A percentile compares a stretch with the other conserved stretches of the same genome.
phyloP scores from a whole-genome alignment of 164 flowering plant genomes.

The Aristolochia contorta region DNA sequence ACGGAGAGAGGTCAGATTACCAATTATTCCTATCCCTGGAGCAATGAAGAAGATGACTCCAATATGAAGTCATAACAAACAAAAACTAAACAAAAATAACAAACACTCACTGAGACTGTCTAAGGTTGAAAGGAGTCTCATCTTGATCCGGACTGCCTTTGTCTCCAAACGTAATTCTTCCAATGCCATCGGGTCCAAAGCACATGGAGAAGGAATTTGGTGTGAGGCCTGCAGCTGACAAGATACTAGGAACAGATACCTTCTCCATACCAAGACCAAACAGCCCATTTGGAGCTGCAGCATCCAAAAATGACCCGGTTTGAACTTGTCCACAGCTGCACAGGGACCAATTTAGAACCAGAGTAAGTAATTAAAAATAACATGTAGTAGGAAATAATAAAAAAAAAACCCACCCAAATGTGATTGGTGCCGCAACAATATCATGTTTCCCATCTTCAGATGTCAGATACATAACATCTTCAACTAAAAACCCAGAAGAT shows the following conservation, averaged over 20 bases:
- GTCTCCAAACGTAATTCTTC: conserved; percentile 92
- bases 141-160: conserved; percentile 59
- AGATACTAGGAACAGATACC: conserved; percentile 77
- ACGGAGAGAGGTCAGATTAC: background rate
- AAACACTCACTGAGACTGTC: conserved; percentile 38
- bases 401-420: conserved; percentile 59
- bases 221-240: conserved; percentile 45
- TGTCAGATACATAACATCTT: conserved; percentile 65
- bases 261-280: conserved; percentile 74
- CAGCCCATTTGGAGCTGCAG: conserved; percentile 81
- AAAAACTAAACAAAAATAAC: background rate
- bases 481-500: conserved; percentile 62
- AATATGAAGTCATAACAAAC: background rate
- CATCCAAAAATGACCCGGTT: conserved; percentile 65
- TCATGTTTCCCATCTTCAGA: conserved; percentile 35
- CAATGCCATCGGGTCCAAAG: conserved; percentile 59
- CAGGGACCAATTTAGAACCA: background rate
- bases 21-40: background rate
- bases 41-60: background rate
- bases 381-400: no score
- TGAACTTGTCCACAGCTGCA: conserved; percentile 78
- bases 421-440: conserved; percentile 40
- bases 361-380: no score
- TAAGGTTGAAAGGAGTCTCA: conserved; percentile 55
- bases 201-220: conserved; percentile 94